A percentile compares a stretch with the other conserved stretches of the same genome.
Evolutionary conservation across 345 rosid genomes (phyloP).

Genomic region (Fremontodendron californicum): DNA sequence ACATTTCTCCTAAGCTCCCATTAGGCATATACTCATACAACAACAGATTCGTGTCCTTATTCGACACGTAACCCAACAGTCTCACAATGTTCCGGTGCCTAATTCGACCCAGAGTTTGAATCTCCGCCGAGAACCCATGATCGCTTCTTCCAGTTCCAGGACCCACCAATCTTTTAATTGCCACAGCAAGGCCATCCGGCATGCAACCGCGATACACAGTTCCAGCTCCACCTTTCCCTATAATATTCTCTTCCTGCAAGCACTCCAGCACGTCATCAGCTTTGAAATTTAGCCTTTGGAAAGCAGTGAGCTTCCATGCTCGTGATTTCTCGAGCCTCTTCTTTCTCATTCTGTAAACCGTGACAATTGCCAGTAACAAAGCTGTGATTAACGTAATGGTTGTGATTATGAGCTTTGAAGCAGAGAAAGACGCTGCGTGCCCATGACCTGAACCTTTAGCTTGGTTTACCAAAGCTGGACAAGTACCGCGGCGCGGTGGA

Average conservation of each 20-base stretch:
- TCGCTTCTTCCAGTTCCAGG: constrained; percentile 58
- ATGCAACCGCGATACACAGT: constrained; percentile 81
- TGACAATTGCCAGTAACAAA: constrained; percentile 37
- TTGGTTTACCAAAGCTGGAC: constrained; percentile 27
- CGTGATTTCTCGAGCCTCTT: constrained; percentile 40
- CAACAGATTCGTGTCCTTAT: constrained; percentile 78
- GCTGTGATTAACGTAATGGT: constrained; percentile 38
- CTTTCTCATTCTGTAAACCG: constrained; percentile 45
- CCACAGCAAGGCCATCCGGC: constrained; percentile 65
- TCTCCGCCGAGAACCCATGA: constrained; percentile 91
- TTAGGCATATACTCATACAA: constrained; percentile 84
- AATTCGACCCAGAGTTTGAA: constrained; percentile 77
- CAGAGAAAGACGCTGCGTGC: constrained; percentile 29
- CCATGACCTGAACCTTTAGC: constrained; percentile 24
- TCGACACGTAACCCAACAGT: constrained; percentile 70
- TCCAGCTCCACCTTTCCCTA: constrained; percentile 95
- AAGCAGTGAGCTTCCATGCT: constrained; percentile 81
- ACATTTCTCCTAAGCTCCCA: constrained; percentile 84
- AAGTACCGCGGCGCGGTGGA: constrained; percentile 35
- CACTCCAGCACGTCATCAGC: constrained; percentile 80
- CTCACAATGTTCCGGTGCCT: constrained; percentile 84
- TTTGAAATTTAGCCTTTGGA: constrained; percentile 71
- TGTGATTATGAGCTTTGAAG: constrained; percentile 44
- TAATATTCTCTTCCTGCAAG: constrained; percentile 78
- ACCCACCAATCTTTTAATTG: constrained; percentile 71